phyloP scores from a whole-genome alignment of 495 filamentous ascomycete species.

The Oidiodendron maius region DNA sequence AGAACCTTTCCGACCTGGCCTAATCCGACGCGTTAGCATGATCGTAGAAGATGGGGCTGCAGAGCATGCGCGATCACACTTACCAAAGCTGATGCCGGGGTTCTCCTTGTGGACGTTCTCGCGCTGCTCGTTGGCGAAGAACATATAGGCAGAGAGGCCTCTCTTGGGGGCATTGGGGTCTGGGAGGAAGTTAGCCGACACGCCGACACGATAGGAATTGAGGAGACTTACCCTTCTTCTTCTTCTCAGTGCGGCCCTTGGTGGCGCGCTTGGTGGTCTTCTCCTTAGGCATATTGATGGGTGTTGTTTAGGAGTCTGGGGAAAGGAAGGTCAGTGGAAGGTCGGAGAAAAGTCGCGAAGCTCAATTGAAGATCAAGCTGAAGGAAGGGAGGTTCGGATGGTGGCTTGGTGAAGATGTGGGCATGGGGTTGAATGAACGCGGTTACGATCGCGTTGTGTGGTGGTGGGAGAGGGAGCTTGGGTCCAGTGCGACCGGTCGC shows the following conservation, averaged over 20 bases:
- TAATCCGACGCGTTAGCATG: constrained; percentile 25
- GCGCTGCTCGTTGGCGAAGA: constrained; percentile 98
- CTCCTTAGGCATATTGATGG: constrained; percentile 68
- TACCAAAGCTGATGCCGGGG: constrained; percentile 96
- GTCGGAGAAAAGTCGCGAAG: constrained; percentile 22
- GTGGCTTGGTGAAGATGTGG: constrained; percentile 13
- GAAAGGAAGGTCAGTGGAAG: constrained; percentile 35
- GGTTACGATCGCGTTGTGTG: constrained; percentile 9
- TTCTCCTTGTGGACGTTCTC: constrained; percentile 98
- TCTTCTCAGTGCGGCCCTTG: constrained; percentile 52
- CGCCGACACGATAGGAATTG: not conserved
- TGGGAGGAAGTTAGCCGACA: constrained; percentile 29
- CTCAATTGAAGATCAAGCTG: not conserved
- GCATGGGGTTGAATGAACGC: constrained; percentile 8
- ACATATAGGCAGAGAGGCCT: constrained; percentile 99
- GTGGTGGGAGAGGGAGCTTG: not conserved
- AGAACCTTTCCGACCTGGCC: constrained; percentile 97
- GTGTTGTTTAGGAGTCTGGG: constrained; percentile 38
- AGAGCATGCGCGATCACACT: constrained; percentile 20
- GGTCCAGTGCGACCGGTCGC: constrained; percentile 13
- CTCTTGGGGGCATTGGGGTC: constrained; percentile 99
- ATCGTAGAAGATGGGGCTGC: not conserved
- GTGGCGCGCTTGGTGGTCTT: constrained; percentile 50
- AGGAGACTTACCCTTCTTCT: constrained; percentile 72
- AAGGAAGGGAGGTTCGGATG: constrained; percentile 5